These are phyloP conservation scores for Coniochaeta sp. DNA, from an alignment of 2,329 filamentous ascomycete species.

Conservation along the genomic window DNA sequence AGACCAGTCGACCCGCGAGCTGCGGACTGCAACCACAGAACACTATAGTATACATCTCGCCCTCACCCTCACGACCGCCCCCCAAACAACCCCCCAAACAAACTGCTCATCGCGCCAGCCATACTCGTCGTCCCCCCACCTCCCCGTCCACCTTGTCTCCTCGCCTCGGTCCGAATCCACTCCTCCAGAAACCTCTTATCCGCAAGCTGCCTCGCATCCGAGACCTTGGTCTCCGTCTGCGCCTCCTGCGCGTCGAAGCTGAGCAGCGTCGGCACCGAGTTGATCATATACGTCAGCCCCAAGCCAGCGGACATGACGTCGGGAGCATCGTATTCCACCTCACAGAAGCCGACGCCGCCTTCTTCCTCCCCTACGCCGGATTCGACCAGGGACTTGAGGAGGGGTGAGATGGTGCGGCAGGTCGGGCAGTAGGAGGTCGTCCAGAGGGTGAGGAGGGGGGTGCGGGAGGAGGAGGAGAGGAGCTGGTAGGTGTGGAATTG, in stretches of 20 bases:
- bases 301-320: conserved; percentile 45
- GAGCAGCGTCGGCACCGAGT: conserved; percentile 48
- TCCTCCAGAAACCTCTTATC: conserved; percentile 43
- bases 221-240: conserved; percentile 39
- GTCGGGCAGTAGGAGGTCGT: conserved; percentile 51
- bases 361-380: conserved; percentile 46
- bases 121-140: conserved; percentile 19
- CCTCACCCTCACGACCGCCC: conserved; percentile 5
- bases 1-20: background rate
- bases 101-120: conserved; percentile 13
- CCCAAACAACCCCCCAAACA: conserved; percentile 34
- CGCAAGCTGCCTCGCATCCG: conserved; percentile 39
- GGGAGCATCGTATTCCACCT: conserved; percentile 50
- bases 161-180: conserved; percentile 46
- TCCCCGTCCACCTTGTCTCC: conserved; percentile 36
- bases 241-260: conserved; percentile 51
- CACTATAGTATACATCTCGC: too few species aligned
- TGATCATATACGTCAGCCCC: conserved; percentile 51
- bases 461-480: conserved; percentile 45
- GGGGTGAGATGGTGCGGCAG: conserved; percentile 42
- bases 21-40: too few species aligned
- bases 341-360: conserved; percentile 47
- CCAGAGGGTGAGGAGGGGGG: conserved; percentile 54
- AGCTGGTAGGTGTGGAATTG: conserved; percentile 49
- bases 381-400: conserved; percentile 40